Percentiles rank a stretch among this genome's conserved stretches.
phyloP scores from a whole-genome alignment of 352 stramenopile genomes.

The Phytophthora kernoviae region DNA sequence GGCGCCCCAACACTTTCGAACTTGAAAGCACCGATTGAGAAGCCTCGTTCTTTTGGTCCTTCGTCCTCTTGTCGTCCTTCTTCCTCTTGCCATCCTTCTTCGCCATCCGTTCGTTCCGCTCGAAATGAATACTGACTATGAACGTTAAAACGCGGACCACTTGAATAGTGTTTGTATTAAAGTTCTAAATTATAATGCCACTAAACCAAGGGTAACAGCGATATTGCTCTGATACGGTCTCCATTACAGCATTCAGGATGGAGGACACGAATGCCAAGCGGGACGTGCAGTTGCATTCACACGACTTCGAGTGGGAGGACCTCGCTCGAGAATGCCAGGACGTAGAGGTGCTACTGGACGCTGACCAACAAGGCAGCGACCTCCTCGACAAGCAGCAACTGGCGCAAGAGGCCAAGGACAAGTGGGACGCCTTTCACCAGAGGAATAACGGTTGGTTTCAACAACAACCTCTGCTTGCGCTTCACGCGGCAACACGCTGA shows the following conservation, averaged over 20 bases:
- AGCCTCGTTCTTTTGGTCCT: constrained; percentile 22
- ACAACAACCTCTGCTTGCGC: neutral
- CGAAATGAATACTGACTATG: constrained; percentile 5
- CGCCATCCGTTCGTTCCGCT: constrained; percentile 19
- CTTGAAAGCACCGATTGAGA: constrained; percentile 1
- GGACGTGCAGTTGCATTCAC: constrained; percentile 69
- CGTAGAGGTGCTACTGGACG: constrained; percentile 7
- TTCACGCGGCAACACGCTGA: constrained; percentile 1
- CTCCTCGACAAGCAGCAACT: constrained; percentile 37
- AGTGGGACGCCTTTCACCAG: constrained; percentile 81
- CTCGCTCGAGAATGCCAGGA: constrained; percentile 51
- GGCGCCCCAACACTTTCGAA: constrained; percentile 3
- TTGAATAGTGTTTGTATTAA: too few relatives aligned
- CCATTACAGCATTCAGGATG: neutral
- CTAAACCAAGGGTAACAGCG: too few relatives aligned
- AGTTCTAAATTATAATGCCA: too few relatives aligned
- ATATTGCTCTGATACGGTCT: too few relatives aligned
- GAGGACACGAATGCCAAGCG: constrained; percentile 12
- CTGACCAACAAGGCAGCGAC: neutral
- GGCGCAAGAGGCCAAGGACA: constrained; percentile 57
- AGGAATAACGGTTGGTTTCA: constrained; percentile 65
- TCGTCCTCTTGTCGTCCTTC: constrained; percentile 14
- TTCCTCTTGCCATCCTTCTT: constrained; percentile 12
- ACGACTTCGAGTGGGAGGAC: constrained; percentile 81
- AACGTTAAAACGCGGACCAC: neutral